Base-by-base conservation (phyloP, 2,329 filamentous ascomycete species). In the Sodiomyces alkalinus region DNA sequence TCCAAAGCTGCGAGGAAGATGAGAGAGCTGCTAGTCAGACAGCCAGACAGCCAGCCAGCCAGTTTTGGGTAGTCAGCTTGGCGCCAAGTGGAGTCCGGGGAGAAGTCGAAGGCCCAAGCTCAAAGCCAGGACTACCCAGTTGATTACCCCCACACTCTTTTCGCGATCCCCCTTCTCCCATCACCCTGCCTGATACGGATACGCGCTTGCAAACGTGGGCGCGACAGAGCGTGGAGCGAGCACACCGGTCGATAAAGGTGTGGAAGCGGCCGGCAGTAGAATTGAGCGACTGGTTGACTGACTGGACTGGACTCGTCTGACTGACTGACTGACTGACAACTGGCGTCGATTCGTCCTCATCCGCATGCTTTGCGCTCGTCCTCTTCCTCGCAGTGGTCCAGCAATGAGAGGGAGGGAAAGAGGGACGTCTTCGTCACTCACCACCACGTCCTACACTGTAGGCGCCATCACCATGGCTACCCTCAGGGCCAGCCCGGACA, bases 401-500 rank as follows among this genome's bases (percentile, higher is more conserved):
- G 24, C 22, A 19, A 12, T 11, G 10, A 18, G n/a, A 30, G n/a
- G 4, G 26, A 14, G 8, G 12, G 9, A 20, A 7, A 9, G 25
- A 21, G 11, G 23, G n/a, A n/a, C n/a, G n/a, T n/a, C n/a, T n/a
- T n/a, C n/a, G n/a, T 22, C 17, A 40, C 56, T 41, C 49, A 69
- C 68, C 68, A 58, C 68, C 68, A 42, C 68, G 62, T 14, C 68
- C 68, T 7, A 66, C 60, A 46, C 65, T 71, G 46, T 60, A 71
- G 23, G 65, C 62, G 39, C 68, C 68, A 37, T 71, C 67, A 15
- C 59, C 58, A 40, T 73, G 67, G 46, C 61, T 65, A 37, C 67
- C 67, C 44, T 58, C 55, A 4, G 52, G 44, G 27, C 67, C 68
- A 23, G 58, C 44, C 26, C 70, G 66, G 31, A 68, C 67, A 29